phyloP scores from a whole-genome alignment of 2,329 filamentous ascomycete genomes.

The Ceratocystis diversiconidia region DNA sequence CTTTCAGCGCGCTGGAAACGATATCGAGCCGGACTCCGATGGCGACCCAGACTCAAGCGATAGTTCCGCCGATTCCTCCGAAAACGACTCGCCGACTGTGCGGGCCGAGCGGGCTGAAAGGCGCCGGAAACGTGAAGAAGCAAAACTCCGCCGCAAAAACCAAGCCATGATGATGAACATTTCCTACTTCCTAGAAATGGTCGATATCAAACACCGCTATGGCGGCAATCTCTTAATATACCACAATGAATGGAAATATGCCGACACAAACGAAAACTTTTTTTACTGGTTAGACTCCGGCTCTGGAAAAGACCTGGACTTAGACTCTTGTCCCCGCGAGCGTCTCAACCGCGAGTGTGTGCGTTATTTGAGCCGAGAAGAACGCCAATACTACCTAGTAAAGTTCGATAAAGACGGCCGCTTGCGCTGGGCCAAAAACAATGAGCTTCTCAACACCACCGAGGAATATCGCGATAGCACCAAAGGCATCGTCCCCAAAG shows the following conservation, averaged over 20 bases:
- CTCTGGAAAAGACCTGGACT: slow-evolving; percentile 54
- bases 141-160: slow-evolving; percentile 34
- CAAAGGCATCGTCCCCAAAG: slow-evolving; percentile 51
- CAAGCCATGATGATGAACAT: slow-evolving; percentile 69
- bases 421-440: slow-evolving; percentile 80
- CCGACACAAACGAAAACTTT: slow-evolving; percentile 70
- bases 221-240: slow-evolving; percentile 70
- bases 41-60: slow-evolving; percentile 25
- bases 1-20: slow-evolving; percentile 55
- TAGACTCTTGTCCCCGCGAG: slow-evolving; percentile 58
- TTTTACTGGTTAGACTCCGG: slow-evolving; percentile 89
- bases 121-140: slow-evolving; percentile 27
- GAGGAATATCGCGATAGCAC: slow-evolving; percentile 65
- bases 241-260: slow-evolving; percentile 69
- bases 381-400: slow-evolving; percentile 68
- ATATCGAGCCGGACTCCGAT: slow-evolving; percentile 37
- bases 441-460: slow-evolving; percentile 60
- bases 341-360: slow-evolving; percentile 65
- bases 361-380: slow-evolving; percentile 69
- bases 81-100: slow-evolving; percentile 23
- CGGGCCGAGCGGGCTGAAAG: slow-evolving; percentile 28
- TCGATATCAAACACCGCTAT: slow-evolving; percentile 75
- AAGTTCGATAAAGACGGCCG: slow-evolving; percentile 58
- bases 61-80: slow-evolving; percentile 22
- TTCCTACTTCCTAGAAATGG: slow-evolving; percentile 76